phyloP scores from a whole-genome alignment of 2,329 filamentous ascomycete genomes.

The Leptographium radiaticola region DNA sequence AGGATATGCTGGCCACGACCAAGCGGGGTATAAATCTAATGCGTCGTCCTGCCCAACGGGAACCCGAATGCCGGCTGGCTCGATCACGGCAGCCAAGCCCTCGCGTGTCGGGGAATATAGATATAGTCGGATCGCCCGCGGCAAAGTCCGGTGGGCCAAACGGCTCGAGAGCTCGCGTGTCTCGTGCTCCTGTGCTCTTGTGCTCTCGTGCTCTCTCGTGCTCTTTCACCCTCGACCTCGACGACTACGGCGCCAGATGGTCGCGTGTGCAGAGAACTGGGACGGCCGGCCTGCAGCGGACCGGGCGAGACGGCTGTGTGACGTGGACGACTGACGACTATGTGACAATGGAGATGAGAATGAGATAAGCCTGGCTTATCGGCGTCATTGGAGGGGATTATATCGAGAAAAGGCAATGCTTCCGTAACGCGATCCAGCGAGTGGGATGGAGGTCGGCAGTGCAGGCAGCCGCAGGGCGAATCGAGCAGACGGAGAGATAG shows the following conservation, averaged over 20 bases:
- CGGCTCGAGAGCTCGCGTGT: neutral
- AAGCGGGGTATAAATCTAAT: neutral
- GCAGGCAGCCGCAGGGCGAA: neutral
- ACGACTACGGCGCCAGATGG: too few species aligned
- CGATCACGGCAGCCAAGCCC: too few species aligned
- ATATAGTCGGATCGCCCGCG: too few species aligned
- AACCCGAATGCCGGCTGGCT: too few species aligned
- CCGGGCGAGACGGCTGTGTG: neutral
- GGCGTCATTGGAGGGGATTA: slow-evolving; percentile 34
- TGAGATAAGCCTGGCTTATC: slow-evolving; percentile 46
- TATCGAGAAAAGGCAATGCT: slow-evolving; percentile 10
- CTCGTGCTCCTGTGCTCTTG: too few species aligned
- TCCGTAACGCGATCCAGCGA: neutral
- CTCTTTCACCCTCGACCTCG: too few species aligned
- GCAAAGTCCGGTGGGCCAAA: too few species aligned
- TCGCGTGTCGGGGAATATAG: too few species aligned
- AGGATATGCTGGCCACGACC: neutral
- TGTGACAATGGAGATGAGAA: slow-evolving; percentile 39
- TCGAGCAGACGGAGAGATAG: slow-evolving; percentile 3
- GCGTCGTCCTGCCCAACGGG: too few species aligned
- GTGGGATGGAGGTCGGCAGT: slow-evolving; percentile 3
- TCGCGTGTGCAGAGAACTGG: too few species aligned
- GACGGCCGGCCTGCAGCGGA: too few species aligned
- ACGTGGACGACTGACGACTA: slow-evolving; percentile 16
- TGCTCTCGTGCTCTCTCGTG: too few species aligned